These are phyloP conservation scores for Fusarium oligoseptatum DNA, from an alignment of 2,329 filamentous ascomycete genomes.

Conservation along the genomic window DNA sequence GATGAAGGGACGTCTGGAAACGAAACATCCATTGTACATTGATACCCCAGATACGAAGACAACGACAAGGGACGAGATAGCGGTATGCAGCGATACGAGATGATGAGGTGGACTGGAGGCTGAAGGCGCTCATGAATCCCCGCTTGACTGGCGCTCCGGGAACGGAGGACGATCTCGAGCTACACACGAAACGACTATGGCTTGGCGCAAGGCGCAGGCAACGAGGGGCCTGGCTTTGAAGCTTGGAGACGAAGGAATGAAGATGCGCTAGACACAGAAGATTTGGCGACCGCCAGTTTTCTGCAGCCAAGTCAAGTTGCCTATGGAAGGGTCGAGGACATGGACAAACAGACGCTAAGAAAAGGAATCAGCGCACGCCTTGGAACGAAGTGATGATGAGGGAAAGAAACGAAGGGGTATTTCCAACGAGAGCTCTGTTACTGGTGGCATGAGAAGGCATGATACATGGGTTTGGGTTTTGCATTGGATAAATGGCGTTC, in stretches of 20 bases:
- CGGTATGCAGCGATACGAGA: slow-evolving; percentile 4
- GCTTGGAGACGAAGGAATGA: background rate
- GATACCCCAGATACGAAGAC: background rate
- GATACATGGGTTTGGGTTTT: slow-evolving; percentile 20
- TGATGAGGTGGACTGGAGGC: slow-evolving; percentile 5
- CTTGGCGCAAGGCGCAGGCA: background rate
- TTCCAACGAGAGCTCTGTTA: background rate
- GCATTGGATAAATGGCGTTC: slow-evolving; percentile 42
- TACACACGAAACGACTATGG: background rate
- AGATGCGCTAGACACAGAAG: background rate
- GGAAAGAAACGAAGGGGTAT: background rate
- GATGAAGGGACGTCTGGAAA: background rate
- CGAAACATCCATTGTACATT: background rate
- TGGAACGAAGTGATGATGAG: background rate
- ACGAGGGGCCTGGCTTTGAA: background rate
- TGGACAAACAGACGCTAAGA: background rate
- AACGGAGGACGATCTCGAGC: background rate
- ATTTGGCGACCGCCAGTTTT: background rate
- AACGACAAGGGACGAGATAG: background rate
- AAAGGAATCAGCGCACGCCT: background rate
- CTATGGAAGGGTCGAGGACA: background rate
- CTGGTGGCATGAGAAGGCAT: slow-evolving; percentile 13
- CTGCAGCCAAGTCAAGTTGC: background rate
- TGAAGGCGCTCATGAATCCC: background rate
- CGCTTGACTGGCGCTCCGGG: background rate